Evolutionary conservation across 352 stramenopile genomes (phyloP), one percentile per base, ranked within the genome.

Genomic region (Phytophthora multivora): DNA sequence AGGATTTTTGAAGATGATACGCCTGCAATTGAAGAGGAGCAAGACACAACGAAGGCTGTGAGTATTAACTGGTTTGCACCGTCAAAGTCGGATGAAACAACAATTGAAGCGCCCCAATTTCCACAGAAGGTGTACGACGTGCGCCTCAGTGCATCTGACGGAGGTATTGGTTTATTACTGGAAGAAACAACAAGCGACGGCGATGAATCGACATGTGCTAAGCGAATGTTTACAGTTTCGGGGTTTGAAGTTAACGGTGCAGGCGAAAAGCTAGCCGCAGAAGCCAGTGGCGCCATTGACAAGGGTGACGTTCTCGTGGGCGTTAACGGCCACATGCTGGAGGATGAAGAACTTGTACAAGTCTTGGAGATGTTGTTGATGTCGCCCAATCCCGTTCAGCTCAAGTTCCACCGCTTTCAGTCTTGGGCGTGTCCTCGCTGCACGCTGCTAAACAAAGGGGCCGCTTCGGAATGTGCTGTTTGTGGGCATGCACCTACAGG

Each of bases 361-460:
- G 78, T 90, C 16, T 61, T 92, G 55, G 84, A 93, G 59, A 74
- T 80, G 71, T 72, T 95, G 3, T 51, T 82, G 51, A 93, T 86
- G 55, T 75, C 84, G 7, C 63, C 79, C 6, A 91, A 88, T 47
- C 83, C 84, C 0, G 80, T 95, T 28, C 69, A 70, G 23, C 79
- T 95, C 12, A 72, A 65, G 19, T 92, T 95, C 49, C 67, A 84
- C 52, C 83, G 84, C 33, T 61, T 75, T 11, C 63, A 85, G 41
- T 58, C 73, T 12, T 95, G 86, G 86, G 54, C 75, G 31, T 95
- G 86, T 69, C 71, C 75, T 51, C 73, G 73, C 4, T 95, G 86
- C 59, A 95, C 86, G n/a, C 75, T 95, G 3, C 48, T 88, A 10
- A 95, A 95, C 54, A 58, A 80, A 16, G 19, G 51, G 0, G 64